phyloP scores from a whole-genome alignment of 2,329 filamentous ascomycete species.

The Botrytis tulipae region DNA sequence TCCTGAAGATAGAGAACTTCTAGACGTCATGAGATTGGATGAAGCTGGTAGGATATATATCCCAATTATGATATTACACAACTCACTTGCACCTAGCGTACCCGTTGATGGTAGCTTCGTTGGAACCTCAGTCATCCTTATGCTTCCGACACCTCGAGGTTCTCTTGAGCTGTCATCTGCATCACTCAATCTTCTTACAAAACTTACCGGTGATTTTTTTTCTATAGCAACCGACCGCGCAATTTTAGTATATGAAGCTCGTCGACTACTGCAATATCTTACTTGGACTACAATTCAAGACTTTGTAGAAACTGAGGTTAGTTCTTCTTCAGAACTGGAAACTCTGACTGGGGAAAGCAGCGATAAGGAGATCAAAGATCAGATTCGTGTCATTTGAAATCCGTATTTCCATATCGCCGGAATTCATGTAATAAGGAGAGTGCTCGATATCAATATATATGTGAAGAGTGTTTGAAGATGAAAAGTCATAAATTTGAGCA shows the following conservation, averaged over 20 bases:
- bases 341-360: neutral
- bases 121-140: neutral
- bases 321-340: neutral
- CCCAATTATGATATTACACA: neutral
- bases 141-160: neutral
- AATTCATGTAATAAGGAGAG: neutral
- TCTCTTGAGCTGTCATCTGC: neutral
- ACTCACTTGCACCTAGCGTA: neutral
- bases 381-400: neutral
- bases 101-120: conserved; percentile 1
- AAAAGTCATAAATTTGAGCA: conserved; percentile 59
- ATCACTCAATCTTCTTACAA: neutral
- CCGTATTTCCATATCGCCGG: neutral
- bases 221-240: neutral
- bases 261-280: neutral
- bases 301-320: neutral
- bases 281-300: neutral
- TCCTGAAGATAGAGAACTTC: neutral
- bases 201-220: neutral
- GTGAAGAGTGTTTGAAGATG: conserved; percentile 54
- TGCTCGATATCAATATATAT: conserved; percentile 25
- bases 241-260: neutral
- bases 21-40: neutral
- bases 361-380: neutral
- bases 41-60: neutral